Conservation (phyloP, 176 grass and related monocot species). For the Canna indica region DNA sequence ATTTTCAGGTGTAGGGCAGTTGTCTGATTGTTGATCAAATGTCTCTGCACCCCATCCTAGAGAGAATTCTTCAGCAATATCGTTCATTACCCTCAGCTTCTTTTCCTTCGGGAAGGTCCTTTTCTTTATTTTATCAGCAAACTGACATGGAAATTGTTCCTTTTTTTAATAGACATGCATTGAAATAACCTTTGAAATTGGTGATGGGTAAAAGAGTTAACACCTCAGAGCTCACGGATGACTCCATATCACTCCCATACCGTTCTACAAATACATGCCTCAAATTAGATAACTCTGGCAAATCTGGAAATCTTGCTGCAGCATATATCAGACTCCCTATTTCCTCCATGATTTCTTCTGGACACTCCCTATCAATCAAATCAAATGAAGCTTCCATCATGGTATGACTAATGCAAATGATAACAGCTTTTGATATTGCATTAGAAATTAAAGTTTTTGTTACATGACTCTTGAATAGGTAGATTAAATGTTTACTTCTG, state of each 20-base stretch:
- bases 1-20: slow-evolving; percentile 4
- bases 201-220: slow-evolving; percentile 6
- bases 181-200: not conserved
- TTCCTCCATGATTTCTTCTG: slow-evolving; percentile 72
- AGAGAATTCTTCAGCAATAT: slow-evolving; percentile 58
- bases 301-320: slow-evolving; percentile 79
- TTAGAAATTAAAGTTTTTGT: no score
- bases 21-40: no score
- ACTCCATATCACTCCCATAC: slow-evolving; percentile 47
- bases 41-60: slow-evolving; percentile 43
- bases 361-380: slow-evolving; percentile 63
- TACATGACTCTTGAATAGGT: not conserved
- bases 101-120: slow-evolving; percentile 66
- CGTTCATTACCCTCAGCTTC: slow-evolving; percentile 65
- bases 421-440: no score
- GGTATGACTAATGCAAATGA: not conserved
- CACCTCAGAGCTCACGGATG: slow-evolving; percentile 83
- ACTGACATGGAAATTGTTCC: slow-evolving; percentile 36
- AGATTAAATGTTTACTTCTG: slow-evolving; percentile 34
- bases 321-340: slow-evolving; percentile 79
- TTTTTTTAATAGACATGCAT: not conserved
- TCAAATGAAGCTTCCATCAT: not conserved
- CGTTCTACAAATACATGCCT: slow-evolving; percentile 57
- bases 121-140: slow-evolving; percentile 53
- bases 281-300: slow-evolving; percentile 81